Evolutionary conservation across 345 rosid species (phyloP).

Genomic region (Cardamine occulta): DNA sequence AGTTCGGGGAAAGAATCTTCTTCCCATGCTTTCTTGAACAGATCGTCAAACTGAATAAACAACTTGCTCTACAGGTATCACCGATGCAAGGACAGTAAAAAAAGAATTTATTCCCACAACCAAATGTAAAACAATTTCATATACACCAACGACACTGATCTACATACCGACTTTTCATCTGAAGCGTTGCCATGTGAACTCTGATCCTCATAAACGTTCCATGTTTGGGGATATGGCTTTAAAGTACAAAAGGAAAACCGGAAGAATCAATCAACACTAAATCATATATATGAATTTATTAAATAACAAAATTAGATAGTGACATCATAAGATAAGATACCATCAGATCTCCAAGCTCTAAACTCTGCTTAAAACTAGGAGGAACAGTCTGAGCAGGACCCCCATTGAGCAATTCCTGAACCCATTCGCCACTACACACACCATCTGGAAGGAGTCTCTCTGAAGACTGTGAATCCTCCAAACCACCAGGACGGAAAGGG

Average conservation of each 20-base stretch:
- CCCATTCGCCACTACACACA: constrained; percentile 82
- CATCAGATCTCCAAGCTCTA: constrained; percentile 84
- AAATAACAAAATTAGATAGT: constrained; percentile 3
- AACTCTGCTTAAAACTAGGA: constrained; percentile 81
- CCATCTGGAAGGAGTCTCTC: constrained; percentile 76
- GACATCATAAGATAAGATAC: constrained; percentile 45
- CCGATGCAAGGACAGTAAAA: constrained; percentile 9
- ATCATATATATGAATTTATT: background rate
- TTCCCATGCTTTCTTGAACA: constrained; percentile 93
- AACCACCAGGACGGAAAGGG: constrained; percentile 96
- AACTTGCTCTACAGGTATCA: constrained; percentile 64
- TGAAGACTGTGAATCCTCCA: constrained; percentile 66
- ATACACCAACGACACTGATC: constrained; percentile 18
- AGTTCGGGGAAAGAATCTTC: constrained; percentile 58
- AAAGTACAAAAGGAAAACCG: constrained; percentile 36
- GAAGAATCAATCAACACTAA: constrained; percentile 22
- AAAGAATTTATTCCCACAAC: background rate
- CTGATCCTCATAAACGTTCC: constrained; percentile 77
- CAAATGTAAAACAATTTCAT: constrained; percentile 20
- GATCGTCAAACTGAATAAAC: constrained; percentile 87
- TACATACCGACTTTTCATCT: constrained; percentile 71
- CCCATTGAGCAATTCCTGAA: constrained; percentile 68
- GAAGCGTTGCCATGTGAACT: constrained; percentile 45
- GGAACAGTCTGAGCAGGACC: constrained; percentile 73
- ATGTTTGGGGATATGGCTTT: constrained; percentile 68